Evolutionary conservation across 768 basidiomycete genomes (phyloP).

Genomic region (Kwoniella botswanensis): DNA sequence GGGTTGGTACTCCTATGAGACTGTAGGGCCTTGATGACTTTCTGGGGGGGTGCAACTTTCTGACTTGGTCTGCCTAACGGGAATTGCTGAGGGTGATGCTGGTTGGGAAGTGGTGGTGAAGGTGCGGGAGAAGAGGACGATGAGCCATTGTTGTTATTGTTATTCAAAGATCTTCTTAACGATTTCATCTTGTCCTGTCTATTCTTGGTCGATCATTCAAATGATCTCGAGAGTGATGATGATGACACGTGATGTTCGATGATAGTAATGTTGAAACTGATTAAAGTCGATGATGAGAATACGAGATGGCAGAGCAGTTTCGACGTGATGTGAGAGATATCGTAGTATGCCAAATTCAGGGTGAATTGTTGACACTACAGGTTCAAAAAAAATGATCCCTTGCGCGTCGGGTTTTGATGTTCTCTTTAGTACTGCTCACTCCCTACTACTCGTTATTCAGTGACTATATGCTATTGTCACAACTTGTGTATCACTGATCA

Average conservation of each 20-base stretch:
- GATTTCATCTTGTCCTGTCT: constrained; percentile 45
- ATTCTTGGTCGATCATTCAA: neutral
- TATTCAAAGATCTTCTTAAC: constrained; percentile 53
- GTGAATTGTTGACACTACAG: constrained; percentile 12
- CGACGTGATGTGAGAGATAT: constrained; percentile 2
- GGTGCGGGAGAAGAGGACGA: constrained; percentile 36
- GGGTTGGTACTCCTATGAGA: constrained; percentile 72
- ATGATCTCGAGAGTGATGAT: neutral
- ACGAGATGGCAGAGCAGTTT: neutral
- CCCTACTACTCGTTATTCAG: neutral
- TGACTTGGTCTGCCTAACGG: constrained; percentile 73
- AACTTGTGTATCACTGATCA: neutral
- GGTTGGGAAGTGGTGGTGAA: constrained; percentile 34
- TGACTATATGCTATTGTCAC: neutral
- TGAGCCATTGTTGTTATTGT: constrained; percentile 36
- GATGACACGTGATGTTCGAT: constrained; percentile 8
- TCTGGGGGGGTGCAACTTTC: constrained; percentile 82
- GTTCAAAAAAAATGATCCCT: neutral
- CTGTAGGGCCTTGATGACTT: constrained; percentile 85
- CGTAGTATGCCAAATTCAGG: constrained; percentile 12
- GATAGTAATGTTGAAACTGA: neutral
- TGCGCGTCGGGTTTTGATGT: neutral
- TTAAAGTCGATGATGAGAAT: neutral
- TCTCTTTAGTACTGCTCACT: neutral
- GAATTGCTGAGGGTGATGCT: constrained; percentile 62